Evolutionary conservation across 345 rosid genomes (phyloP).

Genomic region (Kernera saxatilis): DNA sequence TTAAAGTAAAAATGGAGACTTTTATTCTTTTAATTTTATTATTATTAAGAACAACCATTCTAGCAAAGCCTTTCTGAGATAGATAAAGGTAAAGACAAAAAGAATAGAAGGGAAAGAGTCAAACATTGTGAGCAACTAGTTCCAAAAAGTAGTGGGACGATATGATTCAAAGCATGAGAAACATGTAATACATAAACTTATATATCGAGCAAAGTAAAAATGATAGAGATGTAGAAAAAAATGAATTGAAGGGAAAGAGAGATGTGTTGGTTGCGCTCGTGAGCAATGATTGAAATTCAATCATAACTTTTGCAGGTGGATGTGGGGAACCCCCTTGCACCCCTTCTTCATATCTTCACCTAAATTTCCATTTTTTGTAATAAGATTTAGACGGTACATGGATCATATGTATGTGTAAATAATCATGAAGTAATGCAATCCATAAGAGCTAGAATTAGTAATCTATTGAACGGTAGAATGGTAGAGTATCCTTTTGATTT

Average conservation of each 20-base stretch:
- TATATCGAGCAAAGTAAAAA: conserved; percentile 12
- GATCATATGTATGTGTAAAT: background rate
- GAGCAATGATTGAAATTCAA: conserved; percentile 30
- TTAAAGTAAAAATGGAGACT: background rate
- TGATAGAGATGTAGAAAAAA: background rate
- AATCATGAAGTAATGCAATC: background rate
- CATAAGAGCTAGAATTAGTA: background rate
- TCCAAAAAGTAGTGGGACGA: conserved; percentile 27
- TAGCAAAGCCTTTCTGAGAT: conserved; percentile 1
- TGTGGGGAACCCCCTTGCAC: conserved; percentile 26
- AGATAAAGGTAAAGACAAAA: conserved; percentile 25
- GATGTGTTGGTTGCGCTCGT: conserved; percentile 26
- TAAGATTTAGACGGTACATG: background rate
- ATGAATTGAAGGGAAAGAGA: conserved; percentile 6
- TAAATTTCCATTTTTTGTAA: conserved; percentile 1
- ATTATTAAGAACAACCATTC: background rate
- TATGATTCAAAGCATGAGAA: conserved; percentile 30
- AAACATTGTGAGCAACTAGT: conserved; percentile 25
- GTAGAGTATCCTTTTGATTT: background rate
- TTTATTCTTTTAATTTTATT: background rate
- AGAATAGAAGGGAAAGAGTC: conserved; percentile 17
- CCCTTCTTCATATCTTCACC: conserved; percentile 25
- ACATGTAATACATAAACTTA: conserved; percentile 1
- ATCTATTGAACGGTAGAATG: background rate
- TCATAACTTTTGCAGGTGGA: conserved; percentile 32